These are phyloP conservation scores for Penicillium sp. DNA, from an alignment of 2,329 filamentous ascomycete species.

Conservation along the genomic window DNA sequence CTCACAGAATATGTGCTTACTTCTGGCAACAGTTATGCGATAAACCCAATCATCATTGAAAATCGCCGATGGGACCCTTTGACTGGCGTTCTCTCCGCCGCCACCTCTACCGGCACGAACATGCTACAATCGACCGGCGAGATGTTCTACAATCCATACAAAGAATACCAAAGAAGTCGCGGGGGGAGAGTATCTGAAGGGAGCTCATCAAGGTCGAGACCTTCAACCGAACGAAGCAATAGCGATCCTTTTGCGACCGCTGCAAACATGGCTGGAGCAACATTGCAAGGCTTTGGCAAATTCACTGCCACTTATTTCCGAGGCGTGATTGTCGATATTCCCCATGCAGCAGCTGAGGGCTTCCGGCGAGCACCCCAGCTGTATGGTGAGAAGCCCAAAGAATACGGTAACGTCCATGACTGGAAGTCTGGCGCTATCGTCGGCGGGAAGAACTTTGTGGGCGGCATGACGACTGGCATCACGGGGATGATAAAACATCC, in stretches of 20 bases:
- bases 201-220: background rate
- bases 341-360: slow-evolving; percentile 38
- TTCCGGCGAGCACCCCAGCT: slow-evolving; percentile 35
- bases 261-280: slow-evolving; percentile 14
- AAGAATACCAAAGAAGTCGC: slow-evolving; percentile 22
- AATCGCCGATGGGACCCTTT: slow-evolving; percentile 39
- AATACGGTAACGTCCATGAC: slow-evolving; percentile 36
- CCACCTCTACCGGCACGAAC: slow-evolving; percentile 27
- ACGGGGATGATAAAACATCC: slow-evolving; percentile 32
- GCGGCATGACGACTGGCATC: slow-evolving; percentile 36
- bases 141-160: slow-evolving; percentile 33
- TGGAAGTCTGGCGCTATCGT: slow-evolving; percentile 35
- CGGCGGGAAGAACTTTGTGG: slow-evolving; percentile 35
- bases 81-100: slow-evolving; percentile 30
- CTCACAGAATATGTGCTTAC: background rate
- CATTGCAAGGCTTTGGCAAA: slow-evolving; percentile 17
- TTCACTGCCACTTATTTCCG: slow-evolving; percentile 26
- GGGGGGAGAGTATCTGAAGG: background rate
- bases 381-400: slow-evolving; percentile 37
- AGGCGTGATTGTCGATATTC: slow-evolving; percentile 36
- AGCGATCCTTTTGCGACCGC: slow-evolving; percentile 10
- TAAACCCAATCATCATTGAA: slow-evolving; percentile 35
- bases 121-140: slow-evolving; percentile 28
- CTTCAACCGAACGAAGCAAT: background rate
- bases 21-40: slow-evolving; percentile 21